These are phyloP conservation scores for Malania oleifera DNA, from an alignment of 164 flowering plant species.

Conservation along the genomic window DNA sequence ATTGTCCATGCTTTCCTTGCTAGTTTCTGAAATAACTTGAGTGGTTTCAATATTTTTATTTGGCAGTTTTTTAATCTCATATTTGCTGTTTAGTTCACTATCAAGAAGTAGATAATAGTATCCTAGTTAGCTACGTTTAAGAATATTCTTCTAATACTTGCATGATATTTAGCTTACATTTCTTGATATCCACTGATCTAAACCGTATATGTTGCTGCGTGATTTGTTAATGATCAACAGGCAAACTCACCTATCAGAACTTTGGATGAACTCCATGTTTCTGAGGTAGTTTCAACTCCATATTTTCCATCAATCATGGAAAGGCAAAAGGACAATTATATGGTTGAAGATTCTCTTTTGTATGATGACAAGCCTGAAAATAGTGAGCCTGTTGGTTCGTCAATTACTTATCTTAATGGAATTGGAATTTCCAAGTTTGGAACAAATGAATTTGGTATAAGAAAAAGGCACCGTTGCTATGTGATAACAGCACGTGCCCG, in stretches of 20 bases:
- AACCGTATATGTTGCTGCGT: neutral
- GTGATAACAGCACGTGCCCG: slow-evolving; percentile 82
- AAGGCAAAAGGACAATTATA: slow-evolving; percentile 24
- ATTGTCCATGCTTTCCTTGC: no score
- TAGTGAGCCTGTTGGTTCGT: slow-evolving; percentile 13
- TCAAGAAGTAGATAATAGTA: no score
- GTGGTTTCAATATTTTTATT: no score
- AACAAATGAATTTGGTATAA: slow-evolving; percentile 55
- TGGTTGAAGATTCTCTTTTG: slow-evolving; percentile 10
- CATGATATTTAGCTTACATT: no score
- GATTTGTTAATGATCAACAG: slow-evolving; percentile 29
- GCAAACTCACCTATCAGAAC: slow-evolving; percentile 92
- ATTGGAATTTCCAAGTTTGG: slow-evolving; percentile 9
- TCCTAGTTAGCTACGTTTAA: no score
- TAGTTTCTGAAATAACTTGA: no score
- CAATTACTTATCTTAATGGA: slow-evolving; percentile 7
- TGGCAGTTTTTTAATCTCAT: no score
- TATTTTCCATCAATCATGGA: slow-evolving; percentile 59
- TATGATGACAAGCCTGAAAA: slow-evolving; percentile 15
- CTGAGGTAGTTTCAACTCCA: slow-evolving; percentile 56
- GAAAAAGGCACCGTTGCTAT: slow-evolving; percentile 63
- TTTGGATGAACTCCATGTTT: slow-evolving; percentile 72
- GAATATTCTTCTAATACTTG: no score
- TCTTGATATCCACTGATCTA: no score
- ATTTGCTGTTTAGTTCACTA: no score